Evolutionary conservation across 805 yeast species (phyloP).

Genomic region (Brettanomyces bruxellensis): DNA sequence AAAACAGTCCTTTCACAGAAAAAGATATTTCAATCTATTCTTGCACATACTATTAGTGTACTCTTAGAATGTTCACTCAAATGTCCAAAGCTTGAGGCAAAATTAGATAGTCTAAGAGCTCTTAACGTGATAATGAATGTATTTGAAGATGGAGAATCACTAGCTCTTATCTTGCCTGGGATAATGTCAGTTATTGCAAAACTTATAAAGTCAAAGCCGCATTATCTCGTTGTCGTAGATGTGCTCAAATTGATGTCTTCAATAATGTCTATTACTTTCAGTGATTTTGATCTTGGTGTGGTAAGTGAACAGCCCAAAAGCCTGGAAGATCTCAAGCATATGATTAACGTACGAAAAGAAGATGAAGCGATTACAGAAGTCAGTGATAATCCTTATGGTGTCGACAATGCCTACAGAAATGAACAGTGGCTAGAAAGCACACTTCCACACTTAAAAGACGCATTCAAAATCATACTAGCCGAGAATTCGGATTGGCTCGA

Average conservation of each 20-base stretch:
- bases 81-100: conserved; percentile 21
- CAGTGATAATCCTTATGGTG: too few relatives aligned
- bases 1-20: conserved; percentile 21
- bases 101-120: conserved; percentile 25
- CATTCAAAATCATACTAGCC: conserved; percentile 29
- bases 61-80: conserved; percentile 27
- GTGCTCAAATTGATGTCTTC: conserved; percentile 23
- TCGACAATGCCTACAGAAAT: conserved; percentile 28
- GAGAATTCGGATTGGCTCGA: conserved; percentile 10
- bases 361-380: background rate
- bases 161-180: conserved; percentile 44
- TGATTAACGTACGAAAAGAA: background rate
- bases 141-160: conserved; percentile 36
- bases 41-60: conserved; percentile 40
- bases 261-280: conserved; percentile 28
- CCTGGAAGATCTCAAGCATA: conserved; percentile 6
- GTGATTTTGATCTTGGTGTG: conserved; percentile 29
- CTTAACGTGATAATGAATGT: conserved; percentile 26
- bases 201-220: conserved; percentile 25
- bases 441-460: conserved; percentile 37
- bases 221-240: conserved; percentile 27
- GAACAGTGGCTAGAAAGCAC: conserved; percentile 49
- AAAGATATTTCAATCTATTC: conserved; percentile 29
- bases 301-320: conserved; percentile 6
- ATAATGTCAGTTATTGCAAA: conserved; percentile 37